Conservation (phyloP, 495 filamentous ascomycete genomes). For the Penicilliopsis zonata region DNA sequence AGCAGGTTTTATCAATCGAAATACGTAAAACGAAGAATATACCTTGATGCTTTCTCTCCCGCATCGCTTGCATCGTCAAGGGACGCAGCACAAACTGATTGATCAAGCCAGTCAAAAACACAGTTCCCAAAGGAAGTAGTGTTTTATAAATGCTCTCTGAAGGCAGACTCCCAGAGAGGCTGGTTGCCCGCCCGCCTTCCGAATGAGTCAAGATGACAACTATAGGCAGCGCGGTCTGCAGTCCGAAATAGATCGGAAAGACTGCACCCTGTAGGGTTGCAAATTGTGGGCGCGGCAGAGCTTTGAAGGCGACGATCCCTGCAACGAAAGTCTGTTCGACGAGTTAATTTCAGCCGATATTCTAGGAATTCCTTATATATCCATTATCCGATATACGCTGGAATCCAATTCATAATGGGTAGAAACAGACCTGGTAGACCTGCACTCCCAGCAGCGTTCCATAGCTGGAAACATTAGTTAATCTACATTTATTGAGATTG, state of each 20-base stretch:
- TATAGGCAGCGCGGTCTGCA: conserved; percentile 64
- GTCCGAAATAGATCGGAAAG: conserved; percentile 76
- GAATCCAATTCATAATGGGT: background rate
- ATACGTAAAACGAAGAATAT: conserved; percentile 8
- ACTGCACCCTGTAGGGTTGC: conserved; percentile 60
- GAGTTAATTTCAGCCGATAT: background rate
- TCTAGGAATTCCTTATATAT: background rate
- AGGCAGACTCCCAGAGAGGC: conserved; percentile 44
- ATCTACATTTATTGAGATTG: conserved; percentile 1
- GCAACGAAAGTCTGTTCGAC: conserved; percentile 58
- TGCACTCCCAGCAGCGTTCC: conserved; percentile 68
- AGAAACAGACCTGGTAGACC: conserved; percentile 55
- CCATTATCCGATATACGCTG: no score
- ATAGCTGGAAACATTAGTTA: conserved; percentile 43
- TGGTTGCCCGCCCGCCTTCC: conserved; percentile 22
- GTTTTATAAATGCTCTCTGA: conserved; percentile 43
- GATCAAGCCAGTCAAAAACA: conserved; percentile 47
- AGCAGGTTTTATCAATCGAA: background rate
- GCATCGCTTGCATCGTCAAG: conserved; percentile 58
- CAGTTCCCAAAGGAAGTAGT: conserved; percentile 51
- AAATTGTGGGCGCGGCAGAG: conserved; percentile 71
- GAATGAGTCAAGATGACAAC: conserved; percentile 75
- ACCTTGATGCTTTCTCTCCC: conserved; percentile 65
- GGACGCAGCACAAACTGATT: conserved; percentile 64
- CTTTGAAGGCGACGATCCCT: conserved; percentile 59